These are phyloP conservation scores for Candolleomyces efflorescens DNA, from an alignment of 768 basidiomycete species.

Conservation along the genomic window DNA sequence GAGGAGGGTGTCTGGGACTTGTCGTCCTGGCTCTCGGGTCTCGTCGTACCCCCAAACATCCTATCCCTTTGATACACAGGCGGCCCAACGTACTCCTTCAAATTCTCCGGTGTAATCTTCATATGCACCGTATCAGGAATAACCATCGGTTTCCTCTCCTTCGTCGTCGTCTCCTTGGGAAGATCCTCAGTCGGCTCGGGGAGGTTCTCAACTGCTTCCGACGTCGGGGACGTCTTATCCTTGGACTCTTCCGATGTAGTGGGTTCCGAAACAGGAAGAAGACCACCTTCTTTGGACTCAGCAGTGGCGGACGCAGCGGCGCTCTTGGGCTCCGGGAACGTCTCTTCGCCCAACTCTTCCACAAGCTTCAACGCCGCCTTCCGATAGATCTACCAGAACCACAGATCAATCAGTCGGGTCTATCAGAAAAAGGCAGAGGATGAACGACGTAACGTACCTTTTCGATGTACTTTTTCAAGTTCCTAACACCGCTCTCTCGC, in stretches of 20 bases:
- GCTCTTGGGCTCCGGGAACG: slow-evolving; percentile 64
- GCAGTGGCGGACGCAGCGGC: slow-evolving; percentile 14
- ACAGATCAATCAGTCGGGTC: too few species aligned
- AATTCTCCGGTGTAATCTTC: slow-evolving; percentile 75
- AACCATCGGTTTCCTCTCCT: slow-evolving; percentile 71
- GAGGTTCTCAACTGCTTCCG: slow-evolving; percentile 29
- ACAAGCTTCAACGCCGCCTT: slow-evolving; percentile 94
- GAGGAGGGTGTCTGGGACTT: too few species aligned
- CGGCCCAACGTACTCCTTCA: slow-evolving; percentile 97
- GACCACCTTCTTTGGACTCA: background rate
- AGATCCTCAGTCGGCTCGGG: slow-evolving; percentile 9
- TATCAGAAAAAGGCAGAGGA: background rate
- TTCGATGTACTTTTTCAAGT: slow-evolving; percentile 97
- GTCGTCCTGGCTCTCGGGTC: background rate
- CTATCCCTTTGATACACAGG: slow-evolving; percentile 94
- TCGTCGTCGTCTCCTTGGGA: slow-evolving; percentile 53
- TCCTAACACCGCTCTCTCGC: slow-evolving; percentile 94
- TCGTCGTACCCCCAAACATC: slow-evolving; percentile 51
- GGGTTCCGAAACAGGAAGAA: slow-evolving; percentile 11
- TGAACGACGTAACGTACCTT: slow-evolving; percentile 52
- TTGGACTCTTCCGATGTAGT: slow-evolving; percentile 8
- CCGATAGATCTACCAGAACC: slow-evolving; percentile 80
- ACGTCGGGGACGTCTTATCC: too few species aligned
- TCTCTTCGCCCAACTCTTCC: slow-evolving; percentile 82
- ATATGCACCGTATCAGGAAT: slow-evolving; percentile 80